Evolutionary conservation across 108 stramenopile species (phyloP).

Genomic region (Skeletonema marinoi): DNA sequence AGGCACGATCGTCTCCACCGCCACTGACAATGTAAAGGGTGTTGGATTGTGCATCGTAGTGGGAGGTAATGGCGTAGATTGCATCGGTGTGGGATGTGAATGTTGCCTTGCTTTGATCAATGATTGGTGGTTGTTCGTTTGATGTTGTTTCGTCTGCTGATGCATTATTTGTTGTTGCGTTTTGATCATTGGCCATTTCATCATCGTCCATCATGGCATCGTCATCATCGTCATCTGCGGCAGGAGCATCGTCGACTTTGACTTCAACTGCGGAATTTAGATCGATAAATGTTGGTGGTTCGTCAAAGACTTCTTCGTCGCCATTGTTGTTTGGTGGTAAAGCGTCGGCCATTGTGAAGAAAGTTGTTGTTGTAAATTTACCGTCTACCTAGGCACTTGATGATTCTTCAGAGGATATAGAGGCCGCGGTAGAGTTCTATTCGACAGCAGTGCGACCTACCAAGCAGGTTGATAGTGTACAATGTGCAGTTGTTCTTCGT

Average conservation of each 20-base stretch:
- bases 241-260: slow-evolving; percentile 67
- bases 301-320: slow-evolving; percentile 52
- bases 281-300: slow-evolving; percentile 66
- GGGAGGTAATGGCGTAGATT: slow-evolving; percentile 68
- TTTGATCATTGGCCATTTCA: slow-evolving; percentile 4
- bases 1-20: slow-evolving; percentile 94
- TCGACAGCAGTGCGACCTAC: too few relatives aligned
- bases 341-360: not conserved
- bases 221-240: slow-evolving; percentile 70
- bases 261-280: slow-evolving; percentile 78
- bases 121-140: not conserved
- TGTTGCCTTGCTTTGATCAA: slow-evolving; percentile 53
- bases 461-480: too few relatives aligned
- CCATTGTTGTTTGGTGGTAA: slow-evolving; percentile 1
- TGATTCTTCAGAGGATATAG: too few relatives aligned
- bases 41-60: slow-evolving; percentile 57
- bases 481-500: too few relatives aligned
- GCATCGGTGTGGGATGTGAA: slow-evolving; percentile 65
- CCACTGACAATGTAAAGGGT: slow-evolving; percentile 72
- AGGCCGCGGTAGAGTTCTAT: too few relatives aligned
- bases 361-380: not conserved
- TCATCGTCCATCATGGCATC: slow-evolving; percentile 69
- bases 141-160: slow-evolving; percentile 27
- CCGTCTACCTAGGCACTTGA: too few relatives aligned
- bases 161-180: slow-evolving; percentile 6